These are phyloP conservation scores for Tylopilus vinaceipallidus DNA, from an alignment of 768 basidiomycete species.

Conservation along the genomic window DNA sequence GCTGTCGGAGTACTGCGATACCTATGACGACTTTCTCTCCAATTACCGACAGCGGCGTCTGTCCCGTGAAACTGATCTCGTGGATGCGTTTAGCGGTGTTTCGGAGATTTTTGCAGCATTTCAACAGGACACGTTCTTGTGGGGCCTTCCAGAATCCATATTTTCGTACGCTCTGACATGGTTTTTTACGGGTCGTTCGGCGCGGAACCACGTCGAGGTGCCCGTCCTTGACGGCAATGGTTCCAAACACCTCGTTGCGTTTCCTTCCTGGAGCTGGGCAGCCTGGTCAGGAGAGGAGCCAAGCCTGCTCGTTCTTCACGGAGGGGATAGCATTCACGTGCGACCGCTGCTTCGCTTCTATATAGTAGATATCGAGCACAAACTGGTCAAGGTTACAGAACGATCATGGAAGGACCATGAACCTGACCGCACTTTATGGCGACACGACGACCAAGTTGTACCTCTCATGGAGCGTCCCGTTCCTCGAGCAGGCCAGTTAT, in stretches of 20 bases:
- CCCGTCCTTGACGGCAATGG: constrained; percentile 8
- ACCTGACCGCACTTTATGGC: neutral
- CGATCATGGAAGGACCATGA: neutral
- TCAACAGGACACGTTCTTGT: constrained; percentile 13
- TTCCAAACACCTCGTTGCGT: neutral
- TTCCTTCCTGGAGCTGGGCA: constrained; percentile 23
- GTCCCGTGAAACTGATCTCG: constrained; percentile 14
- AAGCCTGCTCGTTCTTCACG: neutral
- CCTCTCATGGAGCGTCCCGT: neutral
- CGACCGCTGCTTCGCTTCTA: constrained; percentile 6
- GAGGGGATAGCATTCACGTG: neutral
- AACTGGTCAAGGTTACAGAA: constrained; percentile 1
- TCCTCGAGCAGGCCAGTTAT: constrained; percentile 1
- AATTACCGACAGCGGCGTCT: constrained; percentile 10
- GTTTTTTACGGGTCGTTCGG: neutral
- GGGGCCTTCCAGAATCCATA: constrained; percentile 15
- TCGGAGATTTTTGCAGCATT: constrained; percentile 7
- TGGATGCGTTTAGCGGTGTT: constrained; percentile 17
- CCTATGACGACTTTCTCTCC: neutral
- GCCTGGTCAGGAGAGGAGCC: constrained; percentile 5
- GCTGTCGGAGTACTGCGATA: neutral
- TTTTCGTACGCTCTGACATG: constrained; percentile 16
- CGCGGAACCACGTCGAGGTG: neutral
- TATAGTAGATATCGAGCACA: constrained; percentile 1
- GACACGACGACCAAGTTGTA: neutral